Evolutionary conservation across 2,329 filamentous ascomycete genomes (phyloP).

Genomic region (Macrophomina phaseolina): DNA sequence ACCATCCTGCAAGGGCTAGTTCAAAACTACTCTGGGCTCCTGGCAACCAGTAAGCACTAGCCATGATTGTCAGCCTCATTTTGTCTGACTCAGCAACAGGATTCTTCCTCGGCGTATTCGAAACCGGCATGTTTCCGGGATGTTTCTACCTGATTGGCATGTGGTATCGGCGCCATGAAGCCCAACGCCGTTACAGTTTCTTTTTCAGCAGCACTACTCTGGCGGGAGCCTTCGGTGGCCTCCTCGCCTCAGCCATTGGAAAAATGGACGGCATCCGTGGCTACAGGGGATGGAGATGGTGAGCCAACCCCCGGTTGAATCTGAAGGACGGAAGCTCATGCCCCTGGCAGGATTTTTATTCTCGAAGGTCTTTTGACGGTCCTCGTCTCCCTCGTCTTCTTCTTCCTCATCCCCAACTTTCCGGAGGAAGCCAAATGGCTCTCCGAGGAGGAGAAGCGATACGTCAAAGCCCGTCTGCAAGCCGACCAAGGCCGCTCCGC

Average conservation of each 20-base stretch:
- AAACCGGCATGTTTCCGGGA: slow-evolving; percentile 67
- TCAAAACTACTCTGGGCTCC: slow-evolving; percentile 75
- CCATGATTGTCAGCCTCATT: background rate
- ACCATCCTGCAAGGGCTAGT: slow-evolving; percentile 79
- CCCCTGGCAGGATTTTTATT: slow-evolving; percentile 67
- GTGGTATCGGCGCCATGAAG: slow-evolving; percentile 86
- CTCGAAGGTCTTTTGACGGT: slow-evolving; percentile 61
- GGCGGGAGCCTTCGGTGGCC: slow-evolving; percentile 83
- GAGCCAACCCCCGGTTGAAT: background rate
- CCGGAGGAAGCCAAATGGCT: slow-evolving; percentile 58
- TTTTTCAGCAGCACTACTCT: slow-evolving; percentile 87
- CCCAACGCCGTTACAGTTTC: slow-evolving; percentile 89
- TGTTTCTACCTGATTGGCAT: slow-evolving; percentile 48
- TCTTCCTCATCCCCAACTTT: slow-evolving; percentile 56
- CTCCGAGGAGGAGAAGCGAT: slow-evolving; percentile 51
- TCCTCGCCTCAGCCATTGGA: slow-evolving; percentile 86
- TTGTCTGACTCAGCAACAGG: slow-evolving; percentile 11
- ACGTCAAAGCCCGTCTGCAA: slow-evolving; percentile 53
- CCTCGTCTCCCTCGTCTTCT: slow-evolving; percentile 52
- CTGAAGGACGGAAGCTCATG: background rate
- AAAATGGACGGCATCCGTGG: slow-evolving; percentile 76
- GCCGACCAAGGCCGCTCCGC: slow-evolving; percentile 56
- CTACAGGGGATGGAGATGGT: slow-evolving; percentile 78
- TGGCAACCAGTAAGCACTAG: slow-evolving; percentile 62
- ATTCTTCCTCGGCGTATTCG: slow-evolving; percentile 78